Evolutionary conservation across 169 alveolate species (phyloP).

Genomic region (Toxoplasma gondii): DNA sequence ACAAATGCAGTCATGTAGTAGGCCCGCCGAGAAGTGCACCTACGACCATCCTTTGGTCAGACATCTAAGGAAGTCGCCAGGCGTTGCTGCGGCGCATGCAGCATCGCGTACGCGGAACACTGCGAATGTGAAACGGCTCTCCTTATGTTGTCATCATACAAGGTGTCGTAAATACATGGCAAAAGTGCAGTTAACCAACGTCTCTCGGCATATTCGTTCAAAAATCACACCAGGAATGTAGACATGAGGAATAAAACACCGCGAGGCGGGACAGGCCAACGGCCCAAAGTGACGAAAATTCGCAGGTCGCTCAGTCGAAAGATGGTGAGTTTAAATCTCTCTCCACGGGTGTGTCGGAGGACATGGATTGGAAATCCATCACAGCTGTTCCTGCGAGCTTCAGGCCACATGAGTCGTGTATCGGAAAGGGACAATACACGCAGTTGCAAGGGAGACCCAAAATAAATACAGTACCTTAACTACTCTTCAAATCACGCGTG

Average conservation of each 20-base stretch:
- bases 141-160: not conserved
- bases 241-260: not conserved
- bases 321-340: not conserved
- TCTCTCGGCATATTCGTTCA: too few relatives aligned
- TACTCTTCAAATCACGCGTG: too few relatives aligned
- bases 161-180: not conserved
- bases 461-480: not conserved
- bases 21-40: not conserved
- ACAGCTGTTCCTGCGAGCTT: not conserved
- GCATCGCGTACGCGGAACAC: slow-evolving; percentile 67
- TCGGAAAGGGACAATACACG: not conserved
- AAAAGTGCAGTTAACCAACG: not conserved
- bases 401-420: too few relatives aligned
- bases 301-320: slow-evolving; percentile 20
- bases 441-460: not conserved
- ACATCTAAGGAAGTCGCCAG: slow-evolving; percentile 70
- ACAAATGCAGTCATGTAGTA: not conserved
- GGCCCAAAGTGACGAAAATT: not conserved
- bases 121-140: slow-evolving; percentile 71
- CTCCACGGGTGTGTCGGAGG: not conserved
- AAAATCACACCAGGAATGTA: not conserved
- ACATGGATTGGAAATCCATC: not conserved
- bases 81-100: slow-evolving; percentile 70
- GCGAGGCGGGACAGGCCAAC: not conserved
- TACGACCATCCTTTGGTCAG: slow-evolving; percentile 1